Conservation (phyloP, 768 basidiomycete genomes). For the Calocera cornea region DNA sequence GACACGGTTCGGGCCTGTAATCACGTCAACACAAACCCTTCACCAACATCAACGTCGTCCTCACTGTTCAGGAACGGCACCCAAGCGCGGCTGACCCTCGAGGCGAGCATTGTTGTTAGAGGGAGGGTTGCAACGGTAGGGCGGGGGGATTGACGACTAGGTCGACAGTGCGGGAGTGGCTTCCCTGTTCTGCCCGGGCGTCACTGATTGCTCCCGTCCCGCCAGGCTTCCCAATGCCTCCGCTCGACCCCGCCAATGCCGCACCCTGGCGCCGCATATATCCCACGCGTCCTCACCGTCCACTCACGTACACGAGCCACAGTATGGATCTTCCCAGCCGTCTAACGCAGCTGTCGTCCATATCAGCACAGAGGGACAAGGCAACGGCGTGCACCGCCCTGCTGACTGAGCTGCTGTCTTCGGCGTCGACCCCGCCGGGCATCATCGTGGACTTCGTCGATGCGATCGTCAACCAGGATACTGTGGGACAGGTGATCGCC, state of each 20-base stretch:
- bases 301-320: neutral
- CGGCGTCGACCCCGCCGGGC: constrained; percentile 31
- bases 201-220: neutral
- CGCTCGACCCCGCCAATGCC: neutral
- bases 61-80: neutral
- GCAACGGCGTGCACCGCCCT: constrained; percentile 58
- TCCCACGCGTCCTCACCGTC: neutral
- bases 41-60: neutral
- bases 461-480: constrained; percentile 69
- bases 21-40: neutral
- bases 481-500: constrained; percentile 72
- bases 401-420: constrained; percentile 50
- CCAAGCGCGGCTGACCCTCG: neutral
- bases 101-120: neutral
- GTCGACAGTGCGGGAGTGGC: neutral
- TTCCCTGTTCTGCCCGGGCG: neutral
- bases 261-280: neutral
- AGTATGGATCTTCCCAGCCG: neutral
- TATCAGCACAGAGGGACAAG: constrained; percentile 69
- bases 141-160: neutral
- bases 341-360: constrained; percentile 45
- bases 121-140: neutral
- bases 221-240: neutral
- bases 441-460: constrained; percentile 65
- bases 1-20: constrained; percentile 48